Evolutionary conservation across 257 asterid species (phyloP), one percentile per base, ranked within the genome.

Genomic region (Nicotiana tomentosiformis): DNA sequence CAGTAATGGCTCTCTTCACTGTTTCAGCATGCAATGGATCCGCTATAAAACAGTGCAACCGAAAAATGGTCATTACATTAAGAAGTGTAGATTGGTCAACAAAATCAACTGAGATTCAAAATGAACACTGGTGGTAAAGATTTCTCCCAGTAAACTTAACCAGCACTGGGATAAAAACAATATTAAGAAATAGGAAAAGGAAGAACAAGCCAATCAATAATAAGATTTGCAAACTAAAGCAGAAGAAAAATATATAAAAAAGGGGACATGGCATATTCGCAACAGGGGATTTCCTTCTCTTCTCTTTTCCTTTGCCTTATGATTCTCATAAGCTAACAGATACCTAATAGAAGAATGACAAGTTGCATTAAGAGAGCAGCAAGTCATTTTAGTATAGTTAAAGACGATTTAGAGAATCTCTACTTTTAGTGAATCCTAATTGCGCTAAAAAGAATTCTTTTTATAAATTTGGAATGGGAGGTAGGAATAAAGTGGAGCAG

Each of bases 1-100:
- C 89, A 33, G 80, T 76, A 80, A 94, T 81, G 77, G 95, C 95
- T 68, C 84, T 89, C 87, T 87, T 88, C 81, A 94, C 93, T 16
- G 86, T 83, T 84, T 91, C 90, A 9, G 84, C 93, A 83, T 90
- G 87, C 30, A 58, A 61, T 4, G 88, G 86, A 43, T 69, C 84
- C 86, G 90, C 99, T 94, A 86, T 82, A 84, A 70, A 3, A 83
- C 32, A 66, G 81, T 84, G 82, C 57, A 85, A 86, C 69, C 77
- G 20, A 70, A 69, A 43, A 43, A 11, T 43, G 57, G 57, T 39
- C 58, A 70, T 39, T 43, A 69, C 33, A 69, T n/a, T 10, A 10
- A 69, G 11, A 69, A n/a, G 5, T 11, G 6, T 5, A 46, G 11
- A 39, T 2, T 69, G 10, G 33, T 69, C 56, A 10, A 39, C n/a